These are phyloP conservation scores for Arabis alpina DNA, from an alignment of 345 rosid genomes.

Conservation along the genomic window DNA sequence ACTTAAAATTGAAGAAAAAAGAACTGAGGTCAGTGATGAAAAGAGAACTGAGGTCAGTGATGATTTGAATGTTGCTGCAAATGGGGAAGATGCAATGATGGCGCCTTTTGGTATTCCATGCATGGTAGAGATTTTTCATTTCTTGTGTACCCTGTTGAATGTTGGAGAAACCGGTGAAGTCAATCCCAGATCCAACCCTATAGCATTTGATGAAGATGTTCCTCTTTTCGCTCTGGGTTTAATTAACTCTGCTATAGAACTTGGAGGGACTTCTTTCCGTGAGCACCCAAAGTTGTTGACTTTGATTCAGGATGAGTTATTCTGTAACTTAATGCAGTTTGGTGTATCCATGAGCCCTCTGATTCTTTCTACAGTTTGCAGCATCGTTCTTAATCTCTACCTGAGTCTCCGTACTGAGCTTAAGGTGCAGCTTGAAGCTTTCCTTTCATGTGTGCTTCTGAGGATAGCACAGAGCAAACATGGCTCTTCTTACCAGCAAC, in stretches of 20 bases:
- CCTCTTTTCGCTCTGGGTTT: conserved; percentile 78
- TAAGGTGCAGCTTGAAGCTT: conserved; percentile 76
- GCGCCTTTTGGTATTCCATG: conserved; percentile 76
- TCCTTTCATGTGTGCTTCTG: conserved; percentile 73
- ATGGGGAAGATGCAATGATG: conserved; percentile 51
- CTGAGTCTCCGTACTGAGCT: conserved; percentile 64
- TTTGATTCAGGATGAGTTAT: conserved; percentile 72
- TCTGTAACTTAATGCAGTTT: conserved; percentile 72
- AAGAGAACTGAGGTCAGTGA: conserved; percentile 39
- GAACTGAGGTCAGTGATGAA: conserved; percentile 43
- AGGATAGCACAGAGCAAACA: conserved; percentile 67
- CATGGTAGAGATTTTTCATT: conserved; percentile 77
- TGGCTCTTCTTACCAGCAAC: conserved; percentile 77
- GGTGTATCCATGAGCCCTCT: conserved; percentile 81
- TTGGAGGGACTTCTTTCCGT: conserved; percentile 59
- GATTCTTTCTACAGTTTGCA: conserved; percentile 76
- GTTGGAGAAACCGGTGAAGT: conserved; percentile 55
- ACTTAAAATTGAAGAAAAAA: conserved; percentile 41
- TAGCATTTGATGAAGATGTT: conserved; percentile 80
- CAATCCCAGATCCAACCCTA: conserved; percentile 62
- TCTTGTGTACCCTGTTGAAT: conserved; percentile 70
- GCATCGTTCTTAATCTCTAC: conserved; percentile 75
- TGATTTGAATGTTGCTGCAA: conserved; percentile 47
- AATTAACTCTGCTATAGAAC: conserved; percentile 71
- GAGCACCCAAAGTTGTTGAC: conserved; percentile 59